phyloP scores from a whole-genome alignment of 768 basidiomycete genomes.

The Lentinula raphanica region DNA sequence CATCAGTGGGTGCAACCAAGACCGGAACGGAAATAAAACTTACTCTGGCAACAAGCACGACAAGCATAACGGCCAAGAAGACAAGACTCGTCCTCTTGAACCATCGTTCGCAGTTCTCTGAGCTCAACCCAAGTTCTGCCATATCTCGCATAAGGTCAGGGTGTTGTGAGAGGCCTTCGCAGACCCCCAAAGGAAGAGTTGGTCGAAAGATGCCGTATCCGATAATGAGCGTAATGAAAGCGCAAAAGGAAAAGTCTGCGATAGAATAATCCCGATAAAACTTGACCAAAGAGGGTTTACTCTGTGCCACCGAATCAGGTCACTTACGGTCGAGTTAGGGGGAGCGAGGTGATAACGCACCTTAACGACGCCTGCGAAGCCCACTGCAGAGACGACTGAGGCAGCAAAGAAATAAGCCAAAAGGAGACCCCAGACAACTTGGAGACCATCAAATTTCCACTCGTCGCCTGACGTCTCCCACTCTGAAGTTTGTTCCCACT shows the following conservation, averaged over 20 bases:
- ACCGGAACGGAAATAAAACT: conserved; percentile 21
- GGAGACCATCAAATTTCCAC: conserved; percentile 38
- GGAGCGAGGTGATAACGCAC: conserved; percentile 34
- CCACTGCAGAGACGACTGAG: conserved; percentile 57
- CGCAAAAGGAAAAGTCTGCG: conserved; percentile 70
- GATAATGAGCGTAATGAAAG: conserved; percentile 49
- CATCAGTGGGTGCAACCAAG: not conserved
- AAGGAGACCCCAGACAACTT: conserved; percentile 57
- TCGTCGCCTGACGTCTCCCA: conserved; percentile 38
- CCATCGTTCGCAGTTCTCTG: conserved; percentile 81
- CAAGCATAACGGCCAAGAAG: conserved; percentile 50
- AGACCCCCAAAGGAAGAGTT: conserved; percentile 53
- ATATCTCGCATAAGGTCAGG: conserved; percentile 70
- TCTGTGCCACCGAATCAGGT: conserved; percentile 33
- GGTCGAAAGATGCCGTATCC: conserved; percentile 56
- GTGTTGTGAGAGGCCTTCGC: conserved; percentile 71
- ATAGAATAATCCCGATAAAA: conserved; percentile 81
- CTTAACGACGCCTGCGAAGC: conserved; percentile 65
- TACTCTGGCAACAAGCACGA: conserved; percentile 65
- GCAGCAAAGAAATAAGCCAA: conserved; percentile 64
- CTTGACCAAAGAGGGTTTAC: conserved; percentile 58
- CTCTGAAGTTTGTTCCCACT: conserved; percentile 44
- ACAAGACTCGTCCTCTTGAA: conserved; percentile 61
- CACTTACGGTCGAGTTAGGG: conserved; percentile 6
- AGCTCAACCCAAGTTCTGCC: conserved; percentile 64